A percentile compares a stretch with the other conserved stretches of the same genome.
phyloP scores from a whole-genome alignment of 257 asterid species.

The Paulownia fortunei region DNA sequence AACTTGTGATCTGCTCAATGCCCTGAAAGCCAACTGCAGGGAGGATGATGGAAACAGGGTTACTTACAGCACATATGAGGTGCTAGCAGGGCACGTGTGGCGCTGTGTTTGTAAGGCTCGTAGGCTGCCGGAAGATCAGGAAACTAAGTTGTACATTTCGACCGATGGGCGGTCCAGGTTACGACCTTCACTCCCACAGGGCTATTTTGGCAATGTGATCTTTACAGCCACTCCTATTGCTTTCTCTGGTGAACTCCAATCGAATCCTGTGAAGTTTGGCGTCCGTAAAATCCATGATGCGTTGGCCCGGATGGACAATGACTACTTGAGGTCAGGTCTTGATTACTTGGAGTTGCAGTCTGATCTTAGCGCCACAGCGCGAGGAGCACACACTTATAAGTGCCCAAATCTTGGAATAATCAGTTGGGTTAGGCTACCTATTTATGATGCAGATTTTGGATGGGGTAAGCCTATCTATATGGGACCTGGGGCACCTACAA shows the following conservation, averaged over 20 bases:
- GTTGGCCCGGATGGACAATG: slow-evolving; percentile 52
- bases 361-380: slow-evolving; percentile 45
- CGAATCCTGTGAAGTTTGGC: slow-evolving; percentile 45
- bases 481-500: slow-evolving; percentile 58
- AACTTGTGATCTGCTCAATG: slow-evolving; percentile 51
- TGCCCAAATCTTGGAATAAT: slow-evolving; percentile 66
- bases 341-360: slow-evolving; percentile 68
- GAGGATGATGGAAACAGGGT: slow-evolving; percentile 41
- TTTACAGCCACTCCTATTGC: slow-evolving; percentile 55
- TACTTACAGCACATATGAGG: slow-evolving; percentile 64
- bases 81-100: slow-evolving; percentile 79
- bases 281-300: slow-evolving; percentile 60
- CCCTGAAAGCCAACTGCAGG: slow-evolving; percentile 61
- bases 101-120: slow-evolving; percentile 67
- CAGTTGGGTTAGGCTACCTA: slow-evolving; percentile 66
- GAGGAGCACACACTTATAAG: slow-evolving; percentile 44
- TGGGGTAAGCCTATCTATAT: slow-evolving; percentile 67
- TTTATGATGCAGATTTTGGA: slow-evolving; percentile 76
- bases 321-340: slow-evolving; percentile 58
- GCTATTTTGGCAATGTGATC: slow-evolving; percentile 64
- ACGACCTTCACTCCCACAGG: slow-evolving; percentile 55
- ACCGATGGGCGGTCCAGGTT: slow-evolving; percentile 61
- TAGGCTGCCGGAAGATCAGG: slow-evolving; percentile 55
- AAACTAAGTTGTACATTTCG: slow-evolving; percentile 57
- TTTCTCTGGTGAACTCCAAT: slow-evolving; percentile 47